phyloP scores from a whole-genome alignment of 1,139 yeast species.

The Pichia sp. region DNA sequence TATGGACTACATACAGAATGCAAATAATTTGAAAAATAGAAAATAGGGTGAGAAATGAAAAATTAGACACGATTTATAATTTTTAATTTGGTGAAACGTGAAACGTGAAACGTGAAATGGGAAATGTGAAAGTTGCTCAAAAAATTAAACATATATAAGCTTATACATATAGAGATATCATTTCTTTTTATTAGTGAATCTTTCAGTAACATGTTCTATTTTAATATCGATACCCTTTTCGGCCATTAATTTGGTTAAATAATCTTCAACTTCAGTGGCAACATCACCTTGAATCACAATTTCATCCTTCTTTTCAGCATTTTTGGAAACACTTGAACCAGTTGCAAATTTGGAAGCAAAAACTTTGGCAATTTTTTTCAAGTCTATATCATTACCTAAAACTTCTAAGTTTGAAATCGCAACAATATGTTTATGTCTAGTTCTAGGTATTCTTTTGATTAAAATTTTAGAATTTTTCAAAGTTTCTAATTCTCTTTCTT shows the following conservation, averaged over 20 bases:
- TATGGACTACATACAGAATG: background rate
- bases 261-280: slow-evolving; percentile 81
- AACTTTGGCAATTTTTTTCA: slow-evolving; percentile 85
- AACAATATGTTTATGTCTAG: slow-evolving; percentile 81
- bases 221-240: slow-evolving; percentile 85
- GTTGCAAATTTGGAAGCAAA: slow-evolving; percentile 95
- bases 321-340: slow-evolving; percentile 91
- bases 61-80: too few species aligned
- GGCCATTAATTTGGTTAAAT: slow-evolving; percentile 61
- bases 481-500: slow-evolving; percentile 76
- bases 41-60: background rate
- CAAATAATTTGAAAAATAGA: too few species aligned
- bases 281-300: slow-evolving; percentile 93
- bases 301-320: slow-evolving; percentile 88
- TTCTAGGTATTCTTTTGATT: slow-evolving; percentile 84
- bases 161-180: background rate
- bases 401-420: slow-evolving; percentile 86
- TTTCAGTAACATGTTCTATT: slow-evolving; percentile 47
- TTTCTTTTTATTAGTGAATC: slow-evolving; percentile 14
- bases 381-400: slow-evolving; percentile 60
- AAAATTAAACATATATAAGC: background rate
- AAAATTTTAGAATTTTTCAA: slow-evolving; percentile 72
- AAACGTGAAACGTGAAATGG: too few species aligned
- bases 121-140: too few species aligned
- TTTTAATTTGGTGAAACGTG: too few species aligned